These are phyloP conservation scores for Aspergillus clavatus DNA, from an alignment of 2,329 filamentous ascomycete species.

Conservation along the genomic window DNA sequence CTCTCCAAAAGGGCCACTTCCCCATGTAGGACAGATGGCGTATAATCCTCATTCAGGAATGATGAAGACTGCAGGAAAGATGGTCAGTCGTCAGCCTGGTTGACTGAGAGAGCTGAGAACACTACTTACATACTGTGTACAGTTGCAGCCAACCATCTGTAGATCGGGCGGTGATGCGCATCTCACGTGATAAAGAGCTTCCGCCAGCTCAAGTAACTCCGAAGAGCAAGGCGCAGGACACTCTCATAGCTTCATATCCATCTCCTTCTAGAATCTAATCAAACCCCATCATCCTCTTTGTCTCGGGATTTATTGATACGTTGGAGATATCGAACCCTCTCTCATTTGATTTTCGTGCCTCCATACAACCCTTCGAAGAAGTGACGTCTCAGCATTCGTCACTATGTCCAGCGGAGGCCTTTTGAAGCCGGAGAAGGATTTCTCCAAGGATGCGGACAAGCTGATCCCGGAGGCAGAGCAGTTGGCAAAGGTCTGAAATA, in stretches of 20 bases:
- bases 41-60: too few relatives aligned
- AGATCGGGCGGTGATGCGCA: neutral
- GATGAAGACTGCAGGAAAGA: too few relatives aligned
- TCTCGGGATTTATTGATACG: neutral
- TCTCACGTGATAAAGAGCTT: constrained; percentile 30
- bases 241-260: constrained; percentile 1
- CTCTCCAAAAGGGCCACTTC: too few relatives aligned
- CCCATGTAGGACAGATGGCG: too few relatives aligned
- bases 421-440: constrained; percentile 97
- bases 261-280: constrained; percentile 8
- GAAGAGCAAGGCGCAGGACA: constrained; percentile 6
- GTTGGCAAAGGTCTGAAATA: constrained; percentile 67
- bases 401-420: constrained; percentile 74
- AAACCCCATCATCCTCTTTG: constrained; percentile 8
- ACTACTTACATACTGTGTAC: too few relatives aligned
- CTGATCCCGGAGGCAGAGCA: constrained; percentile 85
- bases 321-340: constrained; percentile 5
- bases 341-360: constrained; percentile 3
- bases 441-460: constrained; percentile 90
- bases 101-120: too few relatives aligned
- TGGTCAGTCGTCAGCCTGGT: constrained; percentile 1
- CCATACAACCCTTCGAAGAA: constrained; percentile 5
- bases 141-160: too few relatives aligned
- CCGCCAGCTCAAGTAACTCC: constrained; percentile 23
- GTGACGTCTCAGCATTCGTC: constrained; percentile 23